These are phyloP conservation scores for Cladosporium oxysporum DNA, from an alignment of 2,329 filamentous ascomycete species.

Conservation along the genomic window DNA sequence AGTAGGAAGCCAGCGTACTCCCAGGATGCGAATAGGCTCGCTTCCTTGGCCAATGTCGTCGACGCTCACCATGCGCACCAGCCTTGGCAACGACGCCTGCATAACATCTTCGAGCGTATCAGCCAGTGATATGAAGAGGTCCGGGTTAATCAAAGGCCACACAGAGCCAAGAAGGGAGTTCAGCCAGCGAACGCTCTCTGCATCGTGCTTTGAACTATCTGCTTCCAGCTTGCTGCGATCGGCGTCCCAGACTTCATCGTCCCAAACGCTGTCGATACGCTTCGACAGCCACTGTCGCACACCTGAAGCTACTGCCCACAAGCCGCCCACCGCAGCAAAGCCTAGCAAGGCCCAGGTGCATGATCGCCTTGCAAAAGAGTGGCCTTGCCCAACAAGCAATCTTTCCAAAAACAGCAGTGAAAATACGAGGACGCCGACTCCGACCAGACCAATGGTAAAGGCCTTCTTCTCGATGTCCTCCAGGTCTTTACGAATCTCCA, in stretches of 20 bases:
- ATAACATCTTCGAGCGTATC: constrained; percentile 78
- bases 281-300: constrained; percentile 61
- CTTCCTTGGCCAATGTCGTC: constrained; percentile 76
- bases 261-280: constrained; percentile 63
- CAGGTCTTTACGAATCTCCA: constrained; percentile 48
- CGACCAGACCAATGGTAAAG: constrained; percentile 43
- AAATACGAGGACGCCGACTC: constrained; percentile 35
- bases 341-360: constrained; percentile 27
- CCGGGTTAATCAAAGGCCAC: constrained; percentile 75
- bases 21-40: constrained; percentile 69
- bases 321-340: constrained; percentile 21
- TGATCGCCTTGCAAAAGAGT: not conserved
- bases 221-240: constrained; percentile 57
- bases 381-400: not conserved
- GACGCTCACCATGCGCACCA: constrained; percentile 73
- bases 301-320: constrained; percentile 29
- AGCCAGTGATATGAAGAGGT: constrained; percentile 67
- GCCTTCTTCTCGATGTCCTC: constrained; percentile 48
- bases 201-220: constrained; percentile 48
- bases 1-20: constrained; percentile 70
- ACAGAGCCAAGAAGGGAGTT: constrained; percentile 68
- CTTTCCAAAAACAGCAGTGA: constrained; percentile 33
- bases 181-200: constrained; percentile 71
- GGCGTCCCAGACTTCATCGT: constrained; percentile 70
- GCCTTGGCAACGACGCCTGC: constrained; percentile 70